phyloP scores from a whole-genome alignment of 2,329 filamentous ascomycete genomes.

The Didymella glomerata region DNA sequence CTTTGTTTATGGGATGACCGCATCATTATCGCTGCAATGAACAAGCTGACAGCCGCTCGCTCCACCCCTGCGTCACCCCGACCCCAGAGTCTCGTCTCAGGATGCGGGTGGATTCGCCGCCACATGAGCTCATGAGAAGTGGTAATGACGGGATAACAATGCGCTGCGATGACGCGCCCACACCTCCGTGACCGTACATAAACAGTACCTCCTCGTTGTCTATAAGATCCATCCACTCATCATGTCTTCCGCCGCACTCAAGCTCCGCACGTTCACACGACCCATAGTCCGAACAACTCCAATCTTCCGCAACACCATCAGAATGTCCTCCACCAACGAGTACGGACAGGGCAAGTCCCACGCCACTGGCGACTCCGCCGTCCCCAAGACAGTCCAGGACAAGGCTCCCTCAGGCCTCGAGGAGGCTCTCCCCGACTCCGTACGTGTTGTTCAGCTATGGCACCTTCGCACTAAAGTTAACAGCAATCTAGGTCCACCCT shows the following conservation, averaged over 20 bases:
- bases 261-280: constrained; percentile 31
- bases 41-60: constrained; percentile 7
- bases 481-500: constrained; percentile 45
- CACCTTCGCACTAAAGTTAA: neutral
- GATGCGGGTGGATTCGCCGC: constrained; percentile 7
- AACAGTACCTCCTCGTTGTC: constrained; percentile 12
- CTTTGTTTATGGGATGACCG: constrained; percentile 16
- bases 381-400: constrained; percentile 53
- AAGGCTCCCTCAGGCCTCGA: constrained; percentile 51
- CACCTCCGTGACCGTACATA: constrained; percentile 14
- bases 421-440: constrained; percentile 51
- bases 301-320: constrained; percentile 28
- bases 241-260: constrained; percentile 34
- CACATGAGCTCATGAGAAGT: constrained; percentile 11
- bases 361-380: constrained; percentile 51
- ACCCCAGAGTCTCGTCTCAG: constrained; percentile 8
- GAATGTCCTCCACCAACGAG: constrained; percentile 45
- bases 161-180: constrained; percentile 7
- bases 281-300: constrained; percentile 26
- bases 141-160: constrained; percentile 9
- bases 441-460: constrained; percentile 18
- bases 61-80: constrained; percentile 8
- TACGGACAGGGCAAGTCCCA: constrained; percentile 55
- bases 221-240: constrained; percentile 20
- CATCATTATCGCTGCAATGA: constrained; percentile 11